Conservation (phyloP, 129 eudicot genomes). For the Chrysanthemum makinoi region DNA sequence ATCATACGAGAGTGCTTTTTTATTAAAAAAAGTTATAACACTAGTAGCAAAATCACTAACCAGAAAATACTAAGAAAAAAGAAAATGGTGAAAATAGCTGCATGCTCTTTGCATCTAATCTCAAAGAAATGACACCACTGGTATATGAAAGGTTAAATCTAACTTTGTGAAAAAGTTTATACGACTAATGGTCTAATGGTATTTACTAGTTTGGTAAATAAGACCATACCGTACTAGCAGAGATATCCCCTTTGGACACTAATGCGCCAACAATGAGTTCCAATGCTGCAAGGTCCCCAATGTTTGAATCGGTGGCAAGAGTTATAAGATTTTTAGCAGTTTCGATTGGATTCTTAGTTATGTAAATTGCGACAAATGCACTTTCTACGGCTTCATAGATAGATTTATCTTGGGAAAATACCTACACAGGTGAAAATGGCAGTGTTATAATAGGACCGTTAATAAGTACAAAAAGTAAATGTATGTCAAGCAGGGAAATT, state of each 20-base stretch:
- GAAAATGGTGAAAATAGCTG: not conserved
- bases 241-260: conserved; percentile 87
- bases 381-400: conserved; percentile 93
- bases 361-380: conserved; percentile 84
- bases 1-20: not conserved
- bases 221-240: conserved; percentile 57
- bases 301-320: conserved; percentile 80
- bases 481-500: not conserved
- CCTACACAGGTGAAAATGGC: conserved; percentile 40
- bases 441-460: not conserved
- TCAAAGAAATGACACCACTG: not conserved
- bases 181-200: not conserved
- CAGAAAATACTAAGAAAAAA: not conserved
- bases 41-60: not conserved
- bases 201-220: not conserved
- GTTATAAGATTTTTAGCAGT: conserved; percentile 83
- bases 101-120: not conserved
- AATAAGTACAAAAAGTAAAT: not conserved
- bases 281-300: conserved; percentile 95
- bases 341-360: conserved; percentile 68
- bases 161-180: not conserved
- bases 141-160: not conserved
- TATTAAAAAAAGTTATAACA: not conserved
- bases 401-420: conserved; percentile 90
- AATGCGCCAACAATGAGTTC: conserved; percentile 75